Percentiles rank a stretch among this genome's conserved stretches.
These are phyloP conservation scores for Sporothrix variecibatus DNA, from an alignment of 2,329 filamentous ascomycete genomes.

Conservation along the genomic window DNA sequence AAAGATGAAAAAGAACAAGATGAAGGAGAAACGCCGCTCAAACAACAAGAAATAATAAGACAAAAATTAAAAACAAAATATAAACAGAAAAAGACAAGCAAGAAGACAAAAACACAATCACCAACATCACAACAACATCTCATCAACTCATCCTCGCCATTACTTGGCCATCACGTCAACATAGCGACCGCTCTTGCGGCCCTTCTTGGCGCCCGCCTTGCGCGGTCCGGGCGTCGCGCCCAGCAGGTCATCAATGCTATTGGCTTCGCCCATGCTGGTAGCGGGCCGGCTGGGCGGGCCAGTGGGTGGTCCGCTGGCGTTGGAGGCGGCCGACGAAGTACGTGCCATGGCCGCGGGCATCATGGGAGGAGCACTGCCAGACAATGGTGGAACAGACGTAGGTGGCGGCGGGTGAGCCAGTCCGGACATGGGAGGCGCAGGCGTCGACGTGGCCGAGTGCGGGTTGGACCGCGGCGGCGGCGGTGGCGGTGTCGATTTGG, in stretches of 20 bases:
- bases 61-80: background rate
- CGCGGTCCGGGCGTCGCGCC: constrained; percentile 69
- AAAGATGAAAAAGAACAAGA: background rate
- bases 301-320: constrained; percentile 55
- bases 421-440: constrained; percentile 40
- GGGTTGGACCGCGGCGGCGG: constrained; percentile 71
- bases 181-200: constrained; percentile 84
- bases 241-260: constrained; percentile 89
- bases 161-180: constrained; percentile 91
- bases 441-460: constrained; percentile 54
- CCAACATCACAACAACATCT: no score
- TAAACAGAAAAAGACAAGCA: background rate
- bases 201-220: constrained; percentile 65
- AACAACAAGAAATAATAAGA: background rate
- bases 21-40: background rate
- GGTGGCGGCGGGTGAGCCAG: constrained; percentile 38
- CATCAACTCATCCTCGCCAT: background rate
- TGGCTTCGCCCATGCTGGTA: constrained; percentile 88
- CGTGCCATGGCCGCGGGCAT: constrained; percentile 38
- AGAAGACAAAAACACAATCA: background rate
- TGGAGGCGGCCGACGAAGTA: constrained; percentile 51
- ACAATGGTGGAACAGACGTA: constrained; percentile 34
- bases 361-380: constrained; percentile 35
- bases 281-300: constrained; percentile 68
- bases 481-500: constrained; percentile 78